Evolutionary conservation across 2,329 filamentous ascomycete species (phyloP), one percentile per base, ranked within the genome.

Genomic region (Penicillium frequentans): DNA sequence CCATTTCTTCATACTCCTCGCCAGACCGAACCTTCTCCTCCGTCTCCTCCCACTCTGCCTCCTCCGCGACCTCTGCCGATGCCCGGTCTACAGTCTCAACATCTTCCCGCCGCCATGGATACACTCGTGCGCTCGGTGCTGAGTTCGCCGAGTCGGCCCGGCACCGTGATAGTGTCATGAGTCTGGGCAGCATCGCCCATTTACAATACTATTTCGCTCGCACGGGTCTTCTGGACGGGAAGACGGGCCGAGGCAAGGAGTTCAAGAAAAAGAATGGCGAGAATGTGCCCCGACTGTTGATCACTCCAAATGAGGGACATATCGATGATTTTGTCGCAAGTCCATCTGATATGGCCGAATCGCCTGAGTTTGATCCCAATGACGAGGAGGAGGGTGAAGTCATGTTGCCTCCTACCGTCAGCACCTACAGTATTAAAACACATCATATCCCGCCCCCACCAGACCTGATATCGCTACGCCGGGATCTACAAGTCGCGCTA

Each of bases 131-230:
- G 1, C 89, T 92, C 72, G 90, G 88, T 53, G 96, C 90, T 51
- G 85, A 92, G 68, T 99, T 98, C 73, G 91, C 95, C 26, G 89
- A 90, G 58, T 97, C 93, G 55, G 95, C 95, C 47, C 87, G 87
- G 70, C 91, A 91, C 50, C 84, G 95, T 61, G 93, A 99, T 74
- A 97, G 93, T 71, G 95, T 99, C 63, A 89, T 98, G 85, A 96
- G 91, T 70, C 78, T 99, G 60, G 95, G 95, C 54, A 97, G 93
- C 75, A 99, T 99, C 68, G 91, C 93, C 55, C 95, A 99, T 78
- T 81, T 99, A 70, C 95, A 99, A 75, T 96, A 98, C 77, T 99
- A 98, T 77, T 99, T 99, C 78, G 93, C 95, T 35, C 84, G 95
- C 58, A 99, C 95, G 0, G 95, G 95, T 6, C 78, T 99, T 62